These are phyloP conservation scores for Phoenix roebelenii DNA, from an alignment of 176 grass and related monocot species.

Conservation along the genomic window DNA sequence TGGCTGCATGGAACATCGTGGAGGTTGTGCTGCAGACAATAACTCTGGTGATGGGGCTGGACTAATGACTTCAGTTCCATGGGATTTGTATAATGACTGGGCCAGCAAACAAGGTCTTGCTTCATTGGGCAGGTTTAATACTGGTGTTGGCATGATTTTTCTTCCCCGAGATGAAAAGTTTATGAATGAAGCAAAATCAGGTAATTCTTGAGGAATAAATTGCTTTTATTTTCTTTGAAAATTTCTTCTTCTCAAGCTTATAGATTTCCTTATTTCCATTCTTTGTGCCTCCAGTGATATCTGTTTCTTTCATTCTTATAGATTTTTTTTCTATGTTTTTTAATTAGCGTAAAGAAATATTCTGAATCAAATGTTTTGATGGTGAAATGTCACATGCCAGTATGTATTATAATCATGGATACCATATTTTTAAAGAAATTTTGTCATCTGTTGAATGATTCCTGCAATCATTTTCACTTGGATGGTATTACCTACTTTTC, in stretches of 20 bases:
- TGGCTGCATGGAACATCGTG: slow-evolving; percentile 99
- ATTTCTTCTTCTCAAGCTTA: not conserved
- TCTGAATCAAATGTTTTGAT: too few species aligned
- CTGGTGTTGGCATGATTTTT: slow-evolving; percentile 97
- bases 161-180: slow-evolving; percentile 72
- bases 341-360: too few species aligned
- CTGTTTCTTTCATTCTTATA: too few species aligned
- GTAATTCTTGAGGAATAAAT: slow-evolving; percentile 22
- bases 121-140: slow-evolving; percentile 49
- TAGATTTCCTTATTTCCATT: too few species aligned
- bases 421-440: too few species aligned
- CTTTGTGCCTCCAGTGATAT: too few species aligned
- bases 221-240: not conserved
- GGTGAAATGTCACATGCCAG: too few species aligned
- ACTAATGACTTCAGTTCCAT: slow-evolving; percentile 81
- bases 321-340: too few species aligned
- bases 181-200: slow-evolving; percentile 65
- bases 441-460: too few species aligned
- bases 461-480: too few species aligned
- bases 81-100: slow-evolving; percentile 84
- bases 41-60: slow-evolving; percentile 95
- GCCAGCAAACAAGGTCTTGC: slow-evolving; percentile 65
- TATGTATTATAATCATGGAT: too few species aligned
- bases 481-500: too few species aligned
- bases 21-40: slow-evolving; percentile 93